These are phyloP conservation scores for Claviceps quebecensis DNA, from an alignment of 2,329 filamentous ascomycete species.

Conservation along the genomic window DNA sequence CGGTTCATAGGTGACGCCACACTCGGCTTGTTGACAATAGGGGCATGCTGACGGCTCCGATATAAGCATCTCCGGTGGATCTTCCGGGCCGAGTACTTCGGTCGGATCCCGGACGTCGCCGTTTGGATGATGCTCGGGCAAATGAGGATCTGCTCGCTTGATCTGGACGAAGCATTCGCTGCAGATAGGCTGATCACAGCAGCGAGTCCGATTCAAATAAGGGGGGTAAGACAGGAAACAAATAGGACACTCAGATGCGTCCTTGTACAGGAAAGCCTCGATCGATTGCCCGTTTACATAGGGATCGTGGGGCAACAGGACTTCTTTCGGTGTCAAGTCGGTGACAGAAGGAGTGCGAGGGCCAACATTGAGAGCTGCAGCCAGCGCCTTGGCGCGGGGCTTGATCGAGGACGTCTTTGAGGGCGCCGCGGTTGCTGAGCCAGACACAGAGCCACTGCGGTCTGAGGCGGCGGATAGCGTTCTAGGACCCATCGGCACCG, in stretches of 20 bases:
- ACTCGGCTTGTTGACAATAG: constrained; percentile 89
- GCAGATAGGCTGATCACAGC: constrained; percentile 91
- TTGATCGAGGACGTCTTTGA: constrained; percentile 52
- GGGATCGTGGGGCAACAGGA: constrained; percentile 66
- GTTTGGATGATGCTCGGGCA: constrained; percentile 61
- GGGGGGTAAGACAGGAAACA: constrained; percentile 94
- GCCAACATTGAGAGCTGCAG: constrained; percentile 60
- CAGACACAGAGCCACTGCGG: constrained; percentile 43
- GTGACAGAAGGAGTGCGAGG: constrained; percentile 58
- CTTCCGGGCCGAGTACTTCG: constrained; percentile 28
- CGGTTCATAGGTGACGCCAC: constrained; percentile 87
- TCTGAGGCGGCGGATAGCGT: constrained; percentile 73
- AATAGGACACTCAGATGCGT: constrained; percentile 81
- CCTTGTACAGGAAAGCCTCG: constrained; percentile 87
- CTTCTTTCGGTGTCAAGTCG: constrained; percentile 63
- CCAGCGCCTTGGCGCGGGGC: constrained; percentile 76
- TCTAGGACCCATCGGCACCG: constrained; percentile 63
- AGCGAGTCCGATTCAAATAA: constrained; percentile 85
- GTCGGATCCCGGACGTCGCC: constrained; percentile 23
- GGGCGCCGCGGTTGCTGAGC: constrained; percentile 30
- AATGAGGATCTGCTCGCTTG: constrained; percentile 81
- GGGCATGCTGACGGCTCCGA: constrained; percentile 88
- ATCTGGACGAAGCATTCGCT: constrained; percentile 99
- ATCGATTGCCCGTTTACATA: constrained; percentile 90
- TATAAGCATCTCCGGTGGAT: constrained; percentile 53